These are phyloP conservation scores for Xylariaceae sp. DNA, from an alignment of 2,329 filamentous ascomycete species.

Conservation along the genomic window DNA sequence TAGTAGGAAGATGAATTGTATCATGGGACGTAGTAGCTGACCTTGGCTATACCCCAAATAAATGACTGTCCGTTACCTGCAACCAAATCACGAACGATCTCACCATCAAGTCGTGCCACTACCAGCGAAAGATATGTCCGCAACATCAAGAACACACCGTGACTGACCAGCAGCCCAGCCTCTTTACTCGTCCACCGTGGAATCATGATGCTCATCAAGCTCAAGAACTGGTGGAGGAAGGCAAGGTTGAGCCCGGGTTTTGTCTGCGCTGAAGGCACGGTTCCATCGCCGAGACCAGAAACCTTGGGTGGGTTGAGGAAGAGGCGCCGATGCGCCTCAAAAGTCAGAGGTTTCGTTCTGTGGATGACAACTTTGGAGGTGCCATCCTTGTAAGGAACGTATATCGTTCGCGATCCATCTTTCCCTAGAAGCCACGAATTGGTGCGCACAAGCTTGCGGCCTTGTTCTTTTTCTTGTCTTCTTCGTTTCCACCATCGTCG, in stretches of 20 bases:
- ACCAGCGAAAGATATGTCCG: slow-evolving; percentile 93
- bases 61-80: slow-evolving; percentile 90
- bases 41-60: slow-evolving; percentile 84
- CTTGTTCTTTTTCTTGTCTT: slow-evolving; percentile 81
- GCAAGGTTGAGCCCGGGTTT: slow-evolving; percentile 95
- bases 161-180: slow-evolving; percentile 85
- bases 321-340: slow-evolving; percentile 91
- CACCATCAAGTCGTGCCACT: slow-evolving; percentile 90
- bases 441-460: slow-evolving; percentile 79
- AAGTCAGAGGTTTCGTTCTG: slow-evolving; percentile 89
- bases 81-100: slow-evolving; percentile 96
- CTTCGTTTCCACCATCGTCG: slow-evolving; percentile 77
- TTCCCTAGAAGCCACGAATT: slow-evolving; percentile 95
- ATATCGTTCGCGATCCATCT: slow-evolving; percentile 93
- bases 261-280: slow-evolving; percentile 84
- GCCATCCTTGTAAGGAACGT: slow-evolving; percentile 87
- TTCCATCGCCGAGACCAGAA: slow-evolving; percentile 75
- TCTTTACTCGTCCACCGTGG: slow-evolving; percentile 96
- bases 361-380: slow-evolving; percentile 92
- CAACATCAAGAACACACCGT: slow-evolving; percentile 87
- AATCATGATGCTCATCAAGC: slow-evolving; percentile 96
- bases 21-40: slow-evolving; percentile 40
- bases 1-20: slow-evolving; percentile 16
- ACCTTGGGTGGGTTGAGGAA: slow-evolving; percentile 91
- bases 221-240: slow-evolving; percentile 95